phyloP scores from a whole-genome alignment of 2,329 filamentous ascomycete genomes.

The Tolypocladium amazonense region DNA sequence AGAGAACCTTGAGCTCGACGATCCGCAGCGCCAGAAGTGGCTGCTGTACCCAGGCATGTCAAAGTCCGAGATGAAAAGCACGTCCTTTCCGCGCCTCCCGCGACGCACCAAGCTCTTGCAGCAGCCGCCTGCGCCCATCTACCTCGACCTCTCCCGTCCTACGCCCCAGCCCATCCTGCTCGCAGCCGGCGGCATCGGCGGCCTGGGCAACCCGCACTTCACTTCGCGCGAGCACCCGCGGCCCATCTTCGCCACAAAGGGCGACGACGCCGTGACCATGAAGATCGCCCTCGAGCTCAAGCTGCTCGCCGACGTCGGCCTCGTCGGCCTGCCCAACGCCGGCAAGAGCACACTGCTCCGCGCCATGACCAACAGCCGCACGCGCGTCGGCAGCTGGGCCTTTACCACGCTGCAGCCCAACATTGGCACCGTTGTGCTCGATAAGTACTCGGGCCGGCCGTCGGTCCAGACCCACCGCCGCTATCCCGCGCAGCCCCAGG shows the following conservation, averaged over 20 bases:
- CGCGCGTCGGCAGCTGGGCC: constrained; percentile 86
- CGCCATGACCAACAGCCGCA: constrained; percentile 77
- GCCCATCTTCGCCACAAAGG: constrained; percentile 82
- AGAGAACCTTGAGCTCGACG: constrained; percentile 30
- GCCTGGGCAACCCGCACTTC: constrained; percentile 90
- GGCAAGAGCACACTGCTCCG: constrained; percentile 90
- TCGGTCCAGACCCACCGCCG: constrained; percentile 26
- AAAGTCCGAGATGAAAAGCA: constrained; percentile 52
- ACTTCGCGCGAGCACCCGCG: constrained; percentile 61
- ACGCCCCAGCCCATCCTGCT: constrained; percentile 79
- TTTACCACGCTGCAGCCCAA: constrained; percentile 95
- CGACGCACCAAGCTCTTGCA: constrained; percentile 43
- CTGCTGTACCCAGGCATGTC: constrained; percentile 72
- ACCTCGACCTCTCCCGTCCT: constrained; percentile 61
- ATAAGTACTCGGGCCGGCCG: constrained; percentile 73
- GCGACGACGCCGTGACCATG: constrained; percentile 68
- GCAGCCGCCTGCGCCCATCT: constrained; percentile 63
- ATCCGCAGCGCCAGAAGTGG: constrained; percentile 60
- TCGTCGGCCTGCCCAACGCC: constrained; percentile 91
- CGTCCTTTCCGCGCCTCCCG: constrained; percentile 40
- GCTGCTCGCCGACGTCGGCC: constrained; percentile 84
- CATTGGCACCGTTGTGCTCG: constrained; percentile 89
- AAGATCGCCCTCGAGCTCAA: constrained; percentile 85
- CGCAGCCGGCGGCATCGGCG: constrained; percentile 78
- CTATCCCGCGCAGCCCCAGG: not conserved